A percentile compares a stretch with the other conserved stretches of the same genome.
Evolutionary conservation across 306 rosid genomes (phyloP).

Genomic region (Rubus parviflorus): DNA sequence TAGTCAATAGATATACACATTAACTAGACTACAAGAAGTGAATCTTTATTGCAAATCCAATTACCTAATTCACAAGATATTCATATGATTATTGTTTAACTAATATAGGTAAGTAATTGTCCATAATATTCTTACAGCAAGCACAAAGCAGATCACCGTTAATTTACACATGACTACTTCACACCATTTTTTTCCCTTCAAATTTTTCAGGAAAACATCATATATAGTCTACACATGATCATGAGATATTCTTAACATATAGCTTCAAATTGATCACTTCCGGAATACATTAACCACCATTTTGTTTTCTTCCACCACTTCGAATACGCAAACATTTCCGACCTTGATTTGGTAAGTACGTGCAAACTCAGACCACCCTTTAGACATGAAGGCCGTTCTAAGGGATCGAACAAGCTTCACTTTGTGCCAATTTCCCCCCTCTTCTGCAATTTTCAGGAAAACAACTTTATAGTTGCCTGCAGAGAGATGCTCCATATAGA

Average conservation of each 20-base stretch:
- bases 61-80: no score
- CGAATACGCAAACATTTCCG: not conserved
- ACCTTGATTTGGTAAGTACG: not conserved
- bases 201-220: no score
- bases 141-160: no score
- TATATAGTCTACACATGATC: no score
- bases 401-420: not conserved
- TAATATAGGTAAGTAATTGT: no score
- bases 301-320: not conserved
- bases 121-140: no score
- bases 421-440: not conserved
- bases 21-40: no score
- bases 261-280: not conserved
- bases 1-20: no score
- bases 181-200: no score
- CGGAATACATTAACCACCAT: not conserved
- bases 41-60: no score
- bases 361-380: not conserved
- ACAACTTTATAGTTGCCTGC: not conserved
- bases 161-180: no score
- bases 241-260: not conserved
- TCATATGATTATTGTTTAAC: no score
- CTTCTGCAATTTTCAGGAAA: not conserved
- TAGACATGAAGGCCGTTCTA: not conserved
- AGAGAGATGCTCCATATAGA: constrained; percentile 1